Percentiles rank a stretch among this genome's conserved stretches.
These are phyloP conservation scores for Furcasterigmium sp. DNA, from an alignment of 2,329 filamentous ascomycete genomes.

Conservation along the genomic window DNA sequence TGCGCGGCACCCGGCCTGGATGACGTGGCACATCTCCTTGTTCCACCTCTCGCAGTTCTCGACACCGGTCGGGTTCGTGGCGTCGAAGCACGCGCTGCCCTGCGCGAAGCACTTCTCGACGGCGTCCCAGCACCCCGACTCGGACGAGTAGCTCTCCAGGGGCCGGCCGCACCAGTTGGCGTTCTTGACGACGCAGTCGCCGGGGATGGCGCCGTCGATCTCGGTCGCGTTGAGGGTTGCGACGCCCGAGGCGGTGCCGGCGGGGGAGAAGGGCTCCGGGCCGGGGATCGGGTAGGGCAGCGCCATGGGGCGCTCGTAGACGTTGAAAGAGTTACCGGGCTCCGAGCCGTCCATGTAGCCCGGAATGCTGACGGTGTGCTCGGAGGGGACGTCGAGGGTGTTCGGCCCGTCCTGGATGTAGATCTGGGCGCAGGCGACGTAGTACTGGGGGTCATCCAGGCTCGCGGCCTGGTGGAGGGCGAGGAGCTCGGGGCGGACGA, in stretches of 20 bases:
- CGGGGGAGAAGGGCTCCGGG: constrained; percentile 45
- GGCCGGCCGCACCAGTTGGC: constrained; percentile 68
- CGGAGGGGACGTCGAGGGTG: constrained; percentile 39
- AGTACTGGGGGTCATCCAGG: constrained; percentile 63
- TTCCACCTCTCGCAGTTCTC: constrained; percentile 58
- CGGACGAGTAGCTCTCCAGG: constrained; percentile 48
- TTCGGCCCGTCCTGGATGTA: constrained; percentile 48
- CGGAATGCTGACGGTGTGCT: constrained; percentile 57
- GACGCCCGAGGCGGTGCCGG: constrained; percentile 7
- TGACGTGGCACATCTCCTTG: constrained; percentile 46
- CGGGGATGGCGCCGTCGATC: constrained; percentile 45
- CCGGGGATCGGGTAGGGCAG: constrained; percentile 56
- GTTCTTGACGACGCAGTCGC: constrained; percentile 57
- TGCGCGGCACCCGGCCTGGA: constrained; percentile 37
- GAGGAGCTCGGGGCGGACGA: constrained; percentile 66
- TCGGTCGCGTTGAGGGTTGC: constrained; percentile 7
- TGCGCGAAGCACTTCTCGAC: constrained; percentile 55
- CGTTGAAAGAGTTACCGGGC: constrained; percentile 56
- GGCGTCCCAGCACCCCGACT: constrained; percentile 55
- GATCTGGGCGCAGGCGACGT: constrained; percentile 66
- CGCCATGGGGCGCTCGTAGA: constrained; percentile 47
- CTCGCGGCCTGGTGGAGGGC: constrained; percentile 58
- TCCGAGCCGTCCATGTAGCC: constrained; percentile 54
- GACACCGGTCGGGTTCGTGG: constrained; percentile 53
- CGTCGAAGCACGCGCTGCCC: constrained; percentile 51